These are phyloP conservation scores for Nakaseomyces kungkrabaensis DNA, from an alignment of 1,139 yeast genomes.

Conservation along the genomic window DNA sequence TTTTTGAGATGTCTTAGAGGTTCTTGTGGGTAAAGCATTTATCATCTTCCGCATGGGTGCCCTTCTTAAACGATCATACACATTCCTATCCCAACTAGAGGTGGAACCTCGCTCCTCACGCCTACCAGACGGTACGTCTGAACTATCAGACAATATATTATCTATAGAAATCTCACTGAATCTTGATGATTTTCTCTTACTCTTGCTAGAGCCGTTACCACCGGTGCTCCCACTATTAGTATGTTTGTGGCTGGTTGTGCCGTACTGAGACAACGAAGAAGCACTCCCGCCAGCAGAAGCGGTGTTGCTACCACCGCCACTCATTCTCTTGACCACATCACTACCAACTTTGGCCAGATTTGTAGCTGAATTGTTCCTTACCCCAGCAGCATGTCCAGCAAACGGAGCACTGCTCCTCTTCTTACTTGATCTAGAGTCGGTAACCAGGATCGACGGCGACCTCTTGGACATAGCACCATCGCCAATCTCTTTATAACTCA, in stretches of 20 bases:
- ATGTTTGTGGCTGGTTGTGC: background rate
- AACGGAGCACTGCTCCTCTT: constrained; percentile 73
- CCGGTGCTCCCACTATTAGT: background rate
- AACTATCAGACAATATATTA: constrained; percentile 57
- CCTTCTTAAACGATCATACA: constrained; percentile 10
- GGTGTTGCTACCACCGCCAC: background rate
- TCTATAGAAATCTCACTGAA: constrained; percentile 68
- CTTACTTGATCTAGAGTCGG: constrained; percentile 65
- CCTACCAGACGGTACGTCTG: constrained; percentile 69
- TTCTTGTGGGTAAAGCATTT: constrained; percentile 69
- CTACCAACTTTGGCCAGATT: background rate
- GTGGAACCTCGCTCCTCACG: constrained; percentile 32
- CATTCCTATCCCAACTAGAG: constrained; percentile 25
- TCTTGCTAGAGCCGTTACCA: background rate
- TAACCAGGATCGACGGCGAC: constrained; percentile 87
- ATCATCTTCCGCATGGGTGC: constrained; percentile 40
- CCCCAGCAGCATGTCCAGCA: constrained; percentile 39
- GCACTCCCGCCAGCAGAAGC: background rate
- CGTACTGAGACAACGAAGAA: background rate
- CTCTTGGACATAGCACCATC: constrained; percentile 32
- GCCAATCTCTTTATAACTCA: constrained; percentile 7
- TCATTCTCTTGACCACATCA: background rate
- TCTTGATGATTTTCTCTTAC: constrained; percentile 9
- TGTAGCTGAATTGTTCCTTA: background rate
- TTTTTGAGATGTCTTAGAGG: constrained; percentile 77